A percentile compares a stretch with the other conserved stretches of the same genome.
These are phyloP conservation scores for Tricholomella constricta DNA, from an alignment of 768 basidiomycete species.

Conservation along the genomic window DNA sequence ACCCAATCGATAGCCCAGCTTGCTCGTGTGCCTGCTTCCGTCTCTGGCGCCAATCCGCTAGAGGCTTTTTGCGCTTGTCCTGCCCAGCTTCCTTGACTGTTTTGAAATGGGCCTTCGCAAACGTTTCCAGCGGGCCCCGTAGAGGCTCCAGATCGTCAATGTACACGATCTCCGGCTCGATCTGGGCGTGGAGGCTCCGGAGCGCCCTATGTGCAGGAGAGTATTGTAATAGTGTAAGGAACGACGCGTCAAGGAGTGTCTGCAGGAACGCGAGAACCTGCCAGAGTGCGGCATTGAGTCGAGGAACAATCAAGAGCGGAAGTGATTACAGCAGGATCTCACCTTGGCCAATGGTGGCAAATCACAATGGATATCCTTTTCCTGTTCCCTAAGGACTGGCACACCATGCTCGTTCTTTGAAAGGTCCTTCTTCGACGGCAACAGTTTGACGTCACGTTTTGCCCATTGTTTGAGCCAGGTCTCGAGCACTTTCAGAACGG, in stretches of 20 bases:
- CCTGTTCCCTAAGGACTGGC: constrained; percentile 30
- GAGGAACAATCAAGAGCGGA: neutral
- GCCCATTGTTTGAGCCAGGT: constrained; percentile 47
- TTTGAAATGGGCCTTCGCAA: constrained; percentile 55
- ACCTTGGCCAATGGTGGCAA: constrained; percentile 50
- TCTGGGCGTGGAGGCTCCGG: constrained; percentile 45
- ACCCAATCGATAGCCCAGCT: constrained; percentile 53
- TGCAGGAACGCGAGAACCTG: constrained; percentile 67
- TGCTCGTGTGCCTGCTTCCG: constrained; percentile 56
- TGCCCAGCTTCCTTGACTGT: constrained; percentile 43
- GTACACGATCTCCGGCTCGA: constrained; percentile 57
- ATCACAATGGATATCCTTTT: constrained; percentile 25
- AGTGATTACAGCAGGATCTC: neutral
- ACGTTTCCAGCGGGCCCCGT: constrained; percentile 63
- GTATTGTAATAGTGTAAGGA: constrained; percentile 67
- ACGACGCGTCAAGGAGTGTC: constrained; percentile 69
- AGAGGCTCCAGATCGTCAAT: constrained; percentile 55
- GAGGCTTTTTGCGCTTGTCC: constrained; percentile 34
- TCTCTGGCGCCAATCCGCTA: constrained; percentile 52
- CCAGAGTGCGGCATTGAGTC: constrained; percentile 4
- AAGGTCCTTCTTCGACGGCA: constrained; percentile 41
- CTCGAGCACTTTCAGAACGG: constrained; percentile 48
- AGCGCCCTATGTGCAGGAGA: constrained; percentile 58
- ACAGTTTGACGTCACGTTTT: constrained; percentile 34
- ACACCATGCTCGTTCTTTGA: constrained; percentile 45